Evolutionary conservation across 495 filamentous ascomycete genomes (phyloP), one percentile per base, ranked within the genome.

Genomic region (Penicillium atrosanguineum): DNA sequence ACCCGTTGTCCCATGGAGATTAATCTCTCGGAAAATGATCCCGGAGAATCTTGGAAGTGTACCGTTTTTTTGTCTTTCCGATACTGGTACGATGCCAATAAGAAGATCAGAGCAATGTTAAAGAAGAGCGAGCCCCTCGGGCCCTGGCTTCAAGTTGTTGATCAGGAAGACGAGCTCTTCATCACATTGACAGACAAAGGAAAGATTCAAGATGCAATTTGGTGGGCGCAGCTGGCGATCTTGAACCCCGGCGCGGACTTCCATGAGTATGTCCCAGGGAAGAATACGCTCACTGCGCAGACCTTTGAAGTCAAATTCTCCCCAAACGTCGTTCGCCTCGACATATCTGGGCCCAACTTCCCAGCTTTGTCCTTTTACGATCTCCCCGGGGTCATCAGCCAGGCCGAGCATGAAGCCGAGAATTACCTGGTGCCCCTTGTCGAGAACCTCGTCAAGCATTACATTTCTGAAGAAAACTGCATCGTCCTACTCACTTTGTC

Each of bases 1-100:
- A 95, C 90, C 0, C 67, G 87, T 0, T 93, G 88, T 50, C 89
- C 89, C 0, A 73, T 91, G 42, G 85, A 91, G 50, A 91, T 95
- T 48, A 86, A 85, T n/a, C 73, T 90, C 0, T 78, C 79, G 0
- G 76, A 80, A 6, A 77, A 75, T 16, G 69, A 81, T 0, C 55
- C 58, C 0, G 62, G 58, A 1, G 53, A 70, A n/a, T 39, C 56
- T 0, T 90, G 86, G 87, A 79, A 66, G 5, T 91, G 87, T 56
- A 69, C 71, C 0, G 74, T 95, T 0, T 83, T 76, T 0, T 58
- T 95, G 0, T 79, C 83, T 2, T 64, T 73, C 1, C 78, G 82
- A 15, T 89, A 87, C 54, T 62, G 69, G 12, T 84, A 74, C 43
- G 56, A 72, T 1, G 61, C 29, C 0, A 9, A 7, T 0, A 45